A percentile compares a stretch with the other conserved stretches of the same genome.
Evolutionary conservation across 306 rosid genomes (phyloP).

Genomic region (Medicago ruthenica): DNA sequence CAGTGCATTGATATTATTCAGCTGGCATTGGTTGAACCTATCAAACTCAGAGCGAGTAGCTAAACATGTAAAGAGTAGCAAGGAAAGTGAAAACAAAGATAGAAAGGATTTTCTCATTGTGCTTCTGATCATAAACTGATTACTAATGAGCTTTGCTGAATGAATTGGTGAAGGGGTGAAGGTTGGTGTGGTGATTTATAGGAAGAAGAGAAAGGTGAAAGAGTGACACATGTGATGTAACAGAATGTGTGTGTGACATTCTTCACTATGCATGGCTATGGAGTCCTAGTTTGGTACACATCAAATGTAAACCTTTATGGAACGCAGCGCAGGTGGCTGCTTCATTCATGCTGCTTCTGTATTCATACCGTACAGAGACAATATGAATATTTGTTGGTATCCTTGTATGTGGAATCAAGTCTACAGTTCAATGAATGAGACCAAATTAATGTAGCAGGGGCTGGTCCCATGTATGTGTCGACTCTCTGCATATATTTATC

Average conservation of each 20-base stretch:
- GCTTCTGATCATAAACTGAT: not conserved
- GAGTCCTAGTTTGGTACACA: conserved; percentile 44
- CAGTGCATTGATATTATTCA: conserved; percentile 26
- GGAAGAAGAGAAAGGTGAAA: not conserved
- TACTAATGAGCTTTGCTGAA: not conserved
- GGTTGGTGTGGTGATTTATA: conserved; percentile 31
- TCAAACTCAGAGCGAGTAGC: conserved; percentile 1
- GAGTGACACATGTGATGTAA: not conserved
- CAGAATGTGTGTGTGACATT: conserved; percentile 44
- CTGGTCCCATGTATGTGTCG: no score
- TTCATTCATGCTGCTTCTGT: no score
- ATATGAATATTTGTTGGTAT: no score
- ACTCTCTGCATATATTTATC: no score
- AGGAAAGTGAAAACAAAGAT: not conserved
- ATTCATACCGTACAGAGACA: no score
- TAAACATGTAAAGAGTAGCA: conserved; percentile 41
- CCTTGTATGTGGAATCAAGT: no score
- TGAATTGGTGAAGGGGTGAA: conserved; percentile 15
- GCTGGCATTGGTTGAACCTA: conserved; percentile 32
- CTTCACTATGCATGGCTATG: conserved; percentile 56
- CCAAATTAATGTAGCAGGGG: no score
- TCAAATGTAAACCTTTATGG: conserved; percentile 29
- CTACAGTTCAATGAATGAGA: no score
- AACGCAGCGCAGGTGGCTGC: no score
- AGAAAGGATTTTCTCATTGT: not conserved